Base-by-base conservation (phyloP, 306 rosid species). In the Chamaecrista fasciculata region DNA sequence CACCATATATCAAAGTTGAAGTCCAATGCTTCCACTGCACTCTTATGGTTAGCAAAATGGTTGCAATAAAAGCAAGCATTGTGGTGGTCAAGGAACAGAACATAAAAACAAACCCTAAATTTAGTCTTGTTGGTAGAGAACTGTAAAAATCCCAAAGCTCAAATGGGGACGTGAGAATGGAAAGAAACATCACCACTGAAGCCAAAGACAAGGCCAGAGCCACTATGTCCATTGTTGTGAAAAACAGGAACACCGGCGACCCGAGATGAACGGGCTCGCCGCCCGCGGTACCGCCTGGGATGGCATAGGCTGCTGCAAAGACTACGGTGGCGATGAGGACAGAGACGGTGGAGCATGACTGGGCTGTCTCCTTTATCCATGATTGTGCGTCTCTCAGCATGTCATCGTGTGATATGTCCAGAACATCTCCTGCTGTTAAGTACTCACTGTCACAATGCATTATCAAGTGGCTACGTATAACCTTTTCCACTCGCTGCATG, bases 151-250 rank as follows among this genome's bases (percentile, higher is more conserved):
- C 16, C 46, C 48, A 19, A n/a, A 75, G 57, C 71, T 79, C 55
- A 44, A 62, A 76, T 0, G 79, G 84, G 0, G 84, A 76, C 1
- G 78, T 24, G 10, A 72, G 72, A 43, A 79, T 72, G 0, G 84
- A 79, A 12, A 83, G 87, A 71, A 83, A 83, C 77, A 72, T 68
- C 6, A 71, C 78, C 11, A 83, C 80, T 0, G 82, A 83, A 18
- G 69, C 67, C 8, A 83, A 46, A 1, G 87, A 72, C 60, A 76
- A 48, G 2, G 73, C 50, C 0, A 79, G 63, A 12, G 82, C 73
- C 24, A 72, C 49, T 2, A 74, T 42, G 51, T 83, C 75, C 75
- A 70, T 79, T 11, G 55, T 12, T 23, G 72, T 52, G 69, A 83
- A 83, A 8, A 79, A 19, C 31, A 31, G 8, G 65, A 79, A 83